Base-by-base conservation (phyloP, 179 eudicot species). In the Heliamphora pulchella region DNA sequence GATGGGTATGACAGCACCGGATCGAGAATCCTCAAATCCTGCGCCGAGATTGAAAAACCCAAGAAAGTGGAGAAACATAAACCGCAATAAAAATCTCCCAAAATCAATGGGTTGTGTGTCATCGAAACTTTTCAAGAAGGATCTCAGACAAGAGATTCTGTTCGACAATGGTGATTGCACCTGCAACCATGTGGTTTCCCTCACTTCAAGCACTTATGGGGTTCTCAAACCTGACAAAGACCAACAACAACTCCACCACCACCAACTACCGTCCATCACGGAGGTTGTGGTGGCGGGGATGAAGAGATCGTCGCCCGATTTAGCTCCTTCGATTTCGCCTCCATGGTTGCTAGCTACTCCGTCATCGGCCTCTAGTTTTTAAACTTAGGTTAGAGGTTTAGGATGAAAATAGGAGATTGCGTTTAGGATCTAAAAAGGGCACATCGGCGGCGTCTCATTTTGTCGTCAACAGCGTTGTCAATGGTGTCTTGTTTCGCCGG, bases 141-240 rank as follows among this genome's bases (percentile, higher is more conserved):
- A 87, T 59, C 50, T 91, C 57, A 65, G 87, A 61, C 81, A 81
- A 79, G 87, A 89, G 66, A 72, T 80, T 39, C 22, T 72, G 22
- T 83, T 41, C 76, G 83, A 62, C 82, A 83, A 75, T 79, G 88
- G 84, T 17, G 87, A 85, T 39, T 72, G 55, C 55, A 59, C 79
- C 55, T 57, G 74, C 2, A 84, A 77, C 77, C 98, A 94, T 78
- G 91, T 93, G 18, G 97, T 93, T 4, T 94, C 97, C 62, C 91
- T 94, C 71, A 93, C 97, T 81, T 94, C 98, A 9, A 86, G 85
- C 85, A 94, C 98, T 14, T 91, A 90, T 55, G 98, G 98, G 47
- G 87, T 85, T 47, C 93, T 94, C 61, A 88, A 89, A 31, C 89
- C 93, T 2, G 94, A 91, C 63, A 88, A 84, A 76, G 81, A 82